Conservation (phyloP, 2,329 filamentous ascomycete genomes). For the Diaporthe citri region DNA sequence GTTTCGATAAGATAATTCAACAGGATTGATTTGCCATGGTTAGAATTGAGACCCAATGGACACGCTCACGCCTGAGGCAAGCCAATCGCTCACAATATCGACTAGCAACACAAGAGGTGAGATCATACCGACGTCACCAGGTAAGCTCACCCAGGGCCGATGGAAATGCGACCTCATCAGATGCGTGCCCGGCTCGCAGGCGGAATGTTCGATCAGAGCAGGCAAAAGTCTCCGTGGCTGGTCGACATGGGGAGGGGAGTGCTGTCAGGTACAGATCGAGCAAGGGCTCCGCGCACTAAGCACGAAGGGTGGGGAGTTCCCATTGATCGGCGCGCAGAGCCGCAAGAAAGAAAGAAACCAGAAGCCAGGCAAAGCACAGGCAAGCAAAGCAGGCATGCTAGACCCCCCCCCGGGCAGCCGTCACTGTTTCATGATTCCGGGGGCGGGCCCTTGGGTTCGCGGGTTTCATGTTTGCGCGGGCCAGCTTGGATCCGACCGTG, state of each 20-base stretch:
- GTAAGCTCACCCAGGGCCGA: background rate
- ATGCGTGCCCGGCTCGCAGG: background rate
- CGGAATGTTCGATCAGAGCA: slow-evolving; percentile 13
- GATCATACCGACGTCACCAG: slow-evolving; percentile 22
- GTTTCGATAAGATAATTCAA: no score
- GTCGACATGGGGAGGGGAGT: background rate
- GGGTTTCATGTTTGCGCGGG: slow-evolving; percentile 32
- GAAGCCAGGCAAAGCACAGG: background rate
- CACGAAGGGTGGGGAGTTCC: slow-evolving; percentile 1
- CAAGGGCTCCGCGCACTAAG: background rate
- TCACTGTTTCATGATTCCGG: slow-evolving; percentile 27
- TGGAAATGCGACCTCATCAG: background rate
- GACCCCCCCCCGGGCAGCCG: slow-evolving; percentile 10
- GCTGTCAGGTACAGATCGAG: slow-evolving; percentile 22
- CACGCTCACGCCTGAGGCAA: background rate
- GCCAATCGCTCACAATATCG: background rate
- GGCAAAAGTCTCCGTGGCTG: background rate
- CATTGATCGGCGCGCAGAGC: slow-evolving; percentile 22
- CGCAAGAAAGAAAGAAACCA: background rate
- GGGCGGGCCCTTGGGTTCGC: slow-evolving; percentile 19
- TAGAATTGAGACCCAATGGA: background rate
- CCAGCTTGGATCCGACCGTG: slow-evolving; percentile 26
- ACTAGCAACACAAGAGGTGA: background rate
- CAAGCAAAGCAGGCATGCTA: background rate
- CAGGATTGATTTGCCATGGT: no score